A percentile compares a stretch with the other conserved stretches of the same genome.
These are phyloP conservation scores for Echria macrotheca DNA, from an alignment of 495 filamentous ascomycete species.

Conservation along the genomic window DNA sequence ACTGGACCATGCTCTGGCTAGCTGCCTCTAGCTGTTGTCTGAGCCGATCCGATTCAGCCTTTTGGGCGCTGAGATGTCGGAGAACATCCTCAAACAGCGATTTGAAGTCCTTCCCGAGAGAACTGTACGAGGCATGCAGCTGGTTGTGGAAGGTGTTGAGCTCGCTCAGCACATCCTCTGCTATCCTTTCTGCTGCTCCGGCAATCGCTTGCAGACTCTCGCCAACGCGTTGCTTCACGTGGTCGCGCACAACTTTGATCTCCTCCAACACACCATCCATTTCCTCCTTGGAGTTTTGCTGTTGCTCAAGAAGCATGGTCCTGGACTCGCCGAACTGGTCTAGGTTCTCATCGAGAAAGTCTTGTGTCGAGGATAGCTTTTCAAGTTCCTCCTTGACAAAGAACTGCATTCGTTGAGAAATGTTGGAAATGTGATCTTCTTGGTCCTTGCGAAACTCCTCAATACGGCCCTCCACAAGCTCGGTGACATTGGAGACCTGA, in stretches of 20 bases:
- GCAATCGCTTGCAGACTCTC: conserved; percentile 81
- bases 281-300: conserved; percentile 66
- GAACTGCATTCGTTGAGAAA: conserved; percentile 62
- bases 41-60: conserved; percentile 66
- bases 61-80: conserved; percentile 68
- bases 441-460: conserved; percentile 65
- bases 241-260: conserved; percentile 80
- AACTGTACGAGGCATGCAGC: conserved; percentile 79
- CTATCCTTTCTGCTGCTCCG: conserved; percentile 78
- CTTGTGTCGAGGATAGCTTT: conserved; percentile 59
- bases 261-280: conserved; percentile 90
- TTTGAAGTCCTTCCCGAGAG: conserved; percentile 87
- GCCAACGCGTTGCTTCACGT: conserved; percentile 78
- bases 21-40: conserved; percentile 64
- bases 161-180: conserved; percentile 84
- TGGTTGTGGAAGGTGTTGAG: conserved; percentile 74
- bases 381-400: conserved; percentile 70
- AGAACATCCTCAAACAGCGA: conserved; percentile 74
- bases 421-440: conserved; percentile 54
- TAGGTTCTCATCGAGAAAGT: conserved; percentile 62
- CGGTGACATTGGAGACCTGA: conserved; percentile 68
- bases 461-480: conserved; percentile 66
- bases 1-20: conserved; percentile 56
- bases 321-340: conserved; percentile 60
- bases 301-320: conserved; percentile 60